Percentiles rank a stretch among this genome's conserved stretches.
These are phyloP conservation scores for Ceratocystis smalleyi DNA, from an alignment of 2,329 filamentous ascomycete genomes.

Conservation along the genomic window DNA sequence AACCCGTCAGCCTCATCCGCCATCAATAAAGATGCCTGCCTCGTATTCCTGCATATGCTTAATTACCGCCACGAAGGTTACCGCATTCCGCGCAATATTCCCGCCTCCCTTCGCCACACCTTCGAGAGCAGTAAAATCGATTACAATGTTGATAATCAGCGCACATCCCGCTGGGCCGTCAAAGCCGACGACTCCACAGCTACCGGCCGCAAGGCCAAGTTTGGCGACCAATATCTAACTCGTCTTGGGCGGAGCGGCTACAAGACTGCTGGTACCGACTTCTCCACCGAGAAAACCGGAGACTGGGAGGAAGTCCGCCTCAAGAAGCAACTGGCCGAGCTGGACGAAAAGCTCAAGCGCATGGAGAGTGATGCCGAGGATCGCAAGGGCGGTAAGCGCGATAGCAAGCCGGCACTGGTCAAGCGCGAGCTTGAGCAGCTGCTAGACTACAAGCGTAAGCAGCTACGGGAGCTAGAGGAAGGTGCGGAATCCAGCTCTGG, in stretches of 20 bases:
- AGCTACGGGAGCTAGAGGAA: conserved; percentile 58
- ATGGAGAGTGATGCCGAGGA: conserved; percentile 60
- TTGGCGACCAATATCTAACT: conserved; percentile 90
- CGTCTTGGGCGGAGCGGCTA: conserved; percentile 73
- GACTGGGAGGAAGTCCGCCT: conserved; percentile 97
- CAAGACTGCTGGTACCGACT: conserved; percentile 76
- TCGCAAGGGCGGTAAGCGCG: conserved; percentile 47
- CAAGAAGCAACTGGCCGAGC: conserved; percentile 77
- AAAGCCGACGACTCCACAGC: conserved; percentile 64
- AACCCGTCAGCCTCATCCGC: conserved; percentile 71
- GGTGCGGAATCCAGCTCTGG: conserved; percentile 53
- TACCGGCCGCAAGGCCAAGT: conserved; percentile 87
- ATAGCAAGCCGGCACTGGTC: conserved; percentile 75
- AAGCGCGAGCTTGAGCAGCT: conserved; percentile 90
- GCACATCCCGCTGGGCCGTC: conserved; percentile 61
- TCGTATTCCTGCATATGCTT: conserved; percentile 92
- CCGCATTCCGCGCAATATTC: conserved; percentile 81
- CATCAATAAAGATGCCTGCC: conserved; percentile 86
- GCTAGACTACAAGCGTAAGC: conserved; percentile 82
- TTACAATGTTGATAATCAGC: conserved; percentile 73
- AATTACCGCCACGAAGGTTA: conserved; percentile 92
- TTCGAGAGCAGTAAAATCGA: conserved; percentile 96
- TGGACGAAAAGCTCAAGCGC: conserved; percentile 74
- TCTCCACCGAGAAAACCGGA: conserved; percentile 67
- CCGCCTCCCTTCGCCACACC: conserved; percentile 72